These are phyloP conservation scores for Leccinum imitatum DNA, from an alignment of 768 basidiomycete species.

Conservation along the genomic window DNA sequence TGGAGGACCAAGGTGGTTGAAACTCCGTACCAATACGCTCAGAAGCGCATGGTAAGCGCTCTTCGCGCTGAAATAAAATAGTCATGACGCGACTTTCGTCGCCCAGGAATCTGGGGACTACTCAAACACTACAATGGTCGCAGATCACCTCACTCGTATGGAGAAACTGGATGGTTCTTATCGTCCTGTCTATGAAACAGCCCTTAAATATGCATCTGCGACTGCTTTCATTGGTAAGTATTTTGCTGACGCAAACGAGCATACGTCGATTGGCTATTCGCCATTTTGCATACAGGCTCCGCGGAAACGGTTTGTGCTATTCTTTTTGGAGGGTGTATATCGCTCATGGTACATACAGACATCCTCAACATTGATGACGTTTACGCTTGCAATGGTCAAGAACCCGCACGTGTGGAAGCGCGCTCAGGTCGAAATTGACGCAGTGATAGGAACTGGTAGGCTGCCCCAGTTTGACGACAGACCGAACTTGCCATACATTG, in stretches of 20 bases:
- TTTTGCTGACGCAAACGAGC: not conserved
- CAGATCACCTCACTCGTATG: not conserved
- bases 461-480: not conserved
- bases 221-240: not conserved
- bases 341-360: not conserved
- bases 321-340: not conserved
- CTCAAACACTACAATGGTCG: not conserved
- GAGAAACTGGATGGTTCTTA: not conserved
- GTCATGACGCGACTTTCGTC: not conserved
- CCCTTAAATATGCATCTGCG: not conserved
- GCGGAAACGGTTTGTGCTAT: not conserved
- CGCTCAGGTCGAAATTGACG: not conserved
- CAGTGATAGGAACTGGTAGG: not conserved
- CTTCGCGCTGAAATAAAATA: not conserved
- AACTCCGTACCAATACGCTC: not conserved
- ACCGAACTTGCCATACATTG: not conserved
- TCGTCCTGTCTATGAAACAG: not conserved
- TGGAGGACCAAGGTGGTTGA: slow-evolving; percentile 5
- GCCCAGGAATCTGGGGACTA: not conserved
- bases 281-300: not conserved
- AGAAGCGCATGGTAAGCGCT: not conserved
- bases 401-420: not conserved
- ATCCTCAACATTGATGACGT: not conserved
- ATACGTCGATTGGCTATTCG: not conserved
- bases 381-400: not conserved